phyloP scores from a whole-genome alignment of 352 stramenopile genomes.

The Phytophthora ramorum region DNA sequence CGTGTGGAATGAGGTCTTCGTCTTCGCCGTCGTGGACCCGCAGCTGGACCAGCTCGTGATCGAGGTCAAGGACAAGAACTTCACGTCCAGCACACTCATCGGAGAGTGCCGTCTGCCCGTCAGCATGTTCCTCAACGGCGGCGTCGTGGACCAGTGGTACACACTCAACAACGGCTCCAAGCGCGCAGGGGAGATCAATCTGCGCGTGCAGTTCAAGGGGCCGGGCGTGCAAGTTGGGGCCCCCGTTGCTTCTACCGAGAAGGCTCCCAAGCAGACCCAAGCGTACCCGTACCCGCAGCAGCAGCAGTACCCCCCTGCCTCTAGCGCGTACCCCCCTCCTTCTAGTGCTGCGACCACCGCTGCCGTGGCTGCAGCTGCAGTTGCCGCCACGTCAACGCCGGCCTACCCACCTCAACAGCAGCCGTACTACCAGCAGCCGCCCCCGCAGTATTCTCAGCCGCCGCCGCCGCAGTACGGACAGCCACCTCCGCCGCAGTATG shows the following conservation, averaged over 20 bases:
- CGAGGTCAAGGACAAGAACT: constrained; percentile 89
- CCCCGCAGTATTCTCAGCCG: constrained; percentile 37
- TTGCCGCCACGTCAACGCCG: constrained; percentile 25
- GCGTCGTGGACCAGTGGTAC: constrained; percentile 84
- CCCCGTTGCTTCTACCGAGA: constrained; percentile 20
- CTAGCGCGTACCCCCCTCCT: constrained; percentile 18
- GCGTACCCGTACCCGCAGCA: constrained; percentile 46
- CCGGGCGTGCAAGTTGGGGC: constrained; percentile 25
- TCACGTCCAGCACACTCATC: constrained; percentile 77
- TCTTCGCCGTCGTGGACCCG: constrained; percentile 75
- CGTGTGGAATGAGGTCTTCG: constrained; percentile 86
- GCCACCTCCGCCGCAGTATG: constrained; percentile 34
- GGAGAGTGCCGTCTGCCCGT: constrained; percentile 75
- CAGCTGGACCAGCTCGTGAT: constrained; percentile 79
- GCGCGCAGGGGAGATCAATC: constrained; percentile 79
- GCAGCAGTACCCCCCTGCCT: constrained; percentile 29
- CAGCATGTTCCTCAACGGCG: constrained; percentile 75
- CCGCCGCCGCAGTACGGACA: constrained; percentile 37
- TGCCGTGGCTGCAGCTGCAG: constrained; percentile 27
- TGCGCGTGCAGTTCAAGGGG: constrained; percentile 75
- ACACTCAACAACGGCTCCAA: constrained; percentile 72
- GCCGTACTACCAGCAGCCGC: constrained; percentile 48
- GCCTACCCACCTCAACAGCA: constrained; percentile 41
- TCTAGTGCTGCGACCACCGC: constrained; percentile 11
- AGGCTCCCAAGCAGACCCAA: constrained; percentile 36